phyloP scores from a whole-genome alignment of 352 stramenopile genomes.

The Globisporangium viniferum region DNA sequence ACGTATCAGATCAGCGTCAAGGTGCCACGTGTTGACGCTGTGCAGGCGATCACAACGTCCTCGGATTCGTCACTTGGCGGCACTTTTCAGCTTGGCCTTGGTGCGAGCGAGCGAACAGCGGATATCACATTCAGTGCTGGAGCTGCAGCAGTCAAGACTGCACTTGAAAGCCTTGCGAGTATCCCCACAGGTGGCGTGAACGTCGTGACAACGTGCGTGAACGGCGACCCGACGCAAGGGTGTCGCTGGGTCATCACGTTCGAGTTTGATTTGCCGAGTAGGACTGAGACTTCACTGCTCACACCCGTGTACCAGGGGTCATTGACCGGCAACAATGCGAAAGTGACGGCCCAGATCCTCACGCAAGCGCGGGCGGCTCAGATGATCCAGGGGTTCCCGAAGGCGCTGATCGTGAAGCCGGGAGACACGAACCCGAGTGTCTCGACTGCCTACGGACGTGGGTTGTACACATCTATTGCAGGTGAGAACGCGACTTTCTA shows the following conservation, averaged over 20 bases:
- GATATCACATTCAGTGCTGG: constrained; percentile 54
- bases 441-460: constrained; percentile 60
- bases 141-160: constrained; percentile 34
- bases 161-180: constrained; percentile 64
- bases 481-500: constrained; percentile 56
- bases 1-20: constrained; percentile 86
- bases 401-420: constrained; percentile 49
- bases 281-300: constrained; percentile 6
- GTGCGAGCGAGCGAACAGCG: constrained; percentile 35
- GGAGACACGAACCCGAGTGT: constrained; percentile 67
- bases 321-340: constrained; percentile 71
- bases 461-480: constrained; percentile 53
- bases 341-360: constrained; percentile 30
- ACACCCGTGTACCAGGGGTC: constrained; percentile 52
- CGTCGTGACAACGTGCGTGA: constrained; percentile 33
- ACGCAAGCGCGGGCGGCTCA: constrained; percentile 25
- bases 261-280: constrained; percentile 19
- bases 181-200: constrained; percentile 37
- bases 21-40: constrained; percentile 65
- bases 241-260: constrained; percentile 78
- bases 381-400: constrained; percentile 66
- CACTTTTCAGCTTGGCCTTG: constrained; percentile 59
- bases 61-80: constrained; percentile 57
- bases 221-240: constrained; percentile 39
- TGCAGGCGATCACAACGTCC: constrained; percentile 63